A percentile compares a stretch with the other conserved stretches of the same genome.
Evolutionary conservation across 2,329 filamentous ascomycete genomes (phyloP).

Genomic region (Microascus cirrosus): DNA sequence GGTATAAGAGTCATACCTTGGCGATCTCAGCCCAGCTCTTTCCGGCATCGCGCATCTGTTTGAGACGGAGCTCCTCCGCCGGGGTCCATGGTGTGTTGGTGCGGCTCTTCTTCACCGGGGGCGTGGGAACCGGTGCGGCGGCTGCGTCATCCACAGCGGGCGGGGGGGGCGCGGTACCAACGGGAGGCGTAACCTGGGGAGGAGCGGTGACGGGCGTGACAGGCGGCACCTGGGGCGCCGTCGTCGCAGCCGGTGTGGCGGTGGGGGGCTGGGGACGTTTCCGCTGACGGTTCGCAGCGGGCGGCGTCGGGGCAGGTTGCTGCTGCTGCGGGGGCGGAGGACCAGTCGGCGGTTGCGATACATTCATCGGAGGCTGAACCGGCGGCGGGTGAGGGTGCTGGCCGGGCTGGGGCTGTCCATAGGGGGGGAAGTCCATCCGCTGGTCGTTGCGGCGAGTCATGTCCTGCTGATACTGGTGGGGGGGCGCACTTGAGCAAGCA

Average conservation of each 20-base stretch:
- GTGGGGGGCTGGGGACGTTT: constrained; percentile 28
- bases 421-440: constrained; percentile 27
- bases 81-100: constrained; percentile 99
- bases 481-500: constrained; percentile 21
- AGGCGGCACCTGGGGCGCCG: constrained; percentile 11
- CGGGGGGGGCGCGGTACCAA: constrained; percentile 13
- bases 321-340: constrained; percentile 18
- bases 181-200: constrained; percentile 9
- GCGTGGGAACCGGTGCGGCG: constrained; percentile 15
- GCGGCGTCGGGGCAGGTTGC: constrained; percentile 24
- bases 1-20: constrained; percentile 66
- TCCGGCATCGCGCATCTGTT: constrained; percentile 86
- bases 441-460: constrained; percentile 32
- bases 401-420: constrained; percentile 25
- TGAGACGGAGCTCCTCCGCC: constrained; percentile 82
- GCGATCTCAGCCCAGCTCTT: constrained; percentile 98
- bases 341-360: constrained; percentile 19
- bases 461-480: constrained; percentile 38
- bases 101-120: constrained; percentile 75
- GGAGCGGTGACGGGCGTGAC: constrained; percentile 16
- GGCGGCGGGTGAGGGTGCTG: constrained; percentile 26
- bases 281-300: constrained; percentile 25
- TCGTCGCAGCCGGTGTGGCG: constrained; percentile 10
- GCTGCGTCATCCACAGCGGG: constrained; percentile 10
- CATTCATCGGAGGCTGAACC: constrained; percentile 30